Conservation (phyloP, 768 basidiomycete genomes). For the Mycena pura region DNA sequence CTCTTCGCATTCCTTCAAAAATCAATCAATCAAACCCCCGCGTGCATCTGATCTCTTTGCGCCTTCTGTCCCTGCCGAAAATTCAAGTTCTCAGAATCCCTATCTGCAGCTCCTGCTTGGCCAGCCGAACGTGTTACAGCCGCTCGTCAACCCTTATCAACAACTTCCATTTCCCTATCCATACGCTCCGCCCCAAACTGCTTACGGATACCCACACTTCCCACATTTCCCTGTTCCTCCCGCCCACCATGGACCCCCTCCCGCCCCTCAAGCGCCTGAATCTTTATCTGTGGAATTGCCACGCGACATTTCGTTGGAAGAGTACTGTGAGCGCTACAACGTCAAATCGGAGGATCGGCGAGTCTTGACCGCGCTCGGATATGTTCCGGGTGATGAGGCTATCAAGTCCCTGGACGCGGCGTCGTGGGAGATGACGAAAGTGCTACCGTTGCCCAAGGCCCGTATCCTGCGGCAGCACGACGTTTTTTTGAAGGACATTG, state of each 20-base stretch:
- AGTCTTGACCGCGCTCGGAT: neutral
- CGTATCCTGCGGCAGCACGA: neutral
- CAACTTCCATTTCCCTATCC: too few species aligned
- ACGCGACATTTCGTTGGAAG: neutral
- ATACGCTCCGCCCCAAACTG: neutral
- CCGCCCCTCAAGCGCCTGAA: neutral
- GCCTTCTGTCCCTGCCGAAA: too few species aligned
- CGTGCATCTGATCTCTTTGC: too few species aligned
- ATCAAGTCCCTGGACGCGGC: neutral
- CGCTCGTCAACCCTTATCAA: neutral
- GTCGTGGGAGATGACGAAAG: neutral
- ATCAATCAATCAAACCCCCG: neutral
- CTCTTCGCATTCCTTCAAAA: neutral
- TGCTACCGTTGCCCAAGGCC: neutral
- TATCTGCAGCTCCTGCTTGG: too few species aligned
- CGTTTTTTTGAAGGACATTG: neutral
- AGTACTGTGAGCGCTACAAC: neutral
- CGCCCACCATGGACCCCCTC: neutral
- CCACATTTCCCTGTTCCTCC: neutral
- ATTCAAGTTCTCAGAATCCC: too few species aligned
- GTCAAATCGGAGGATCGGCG: neutral
- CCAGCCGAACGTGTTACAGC: neutral
- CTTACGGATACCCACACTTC: neutral
- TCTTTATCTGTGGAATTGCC: neutral
- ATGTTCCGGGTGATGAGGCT: neutral